These are phyloP conservation scores for Astrothelium macrocarpum DNA, from an alignment of 495 filamentous ascomycete species.

Conservation along the genomic window DNA sequence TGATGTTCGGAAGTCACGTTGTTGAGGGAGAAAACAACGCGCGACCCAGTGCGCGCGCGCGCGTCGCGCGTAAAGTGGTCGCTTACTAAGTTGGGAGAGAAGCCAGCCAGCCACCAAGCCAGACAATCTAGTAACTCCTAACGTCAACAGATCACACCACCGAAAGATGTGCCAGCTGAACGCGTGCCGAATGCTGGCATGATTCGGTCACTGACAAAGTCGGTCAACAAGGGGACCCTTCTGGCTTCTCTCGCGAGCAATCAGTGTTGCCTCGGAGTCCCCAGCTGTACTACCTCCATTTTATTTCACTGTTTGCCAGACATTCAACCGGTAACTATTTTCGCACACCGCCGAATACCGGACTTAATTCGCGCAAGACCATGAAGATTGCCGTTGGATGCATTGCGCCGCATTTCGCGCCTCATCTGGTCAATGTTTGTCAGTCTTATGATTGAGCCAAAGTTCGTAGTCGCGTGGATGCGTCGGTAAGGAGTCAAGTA, in stretches of 20 bases:
- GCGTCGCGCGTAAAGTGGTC: neutral
- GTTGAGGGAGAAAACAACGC: neutral
- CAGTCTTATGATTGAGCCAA: neutral
- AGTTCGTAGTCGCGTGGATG: no score
- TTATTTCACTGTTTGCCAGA: neutral
- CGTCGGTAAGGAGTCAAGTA: no score
- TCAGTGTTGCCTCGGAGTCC: neutral
- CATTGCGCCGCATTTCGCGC: neutral
- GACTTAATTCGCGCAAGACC: neutral
- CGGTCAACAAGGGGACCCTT: neutral
- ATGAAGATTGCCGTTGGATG: neutral
- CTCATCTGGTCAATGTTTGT: neutral
- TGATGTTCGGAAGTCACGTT: neutral
- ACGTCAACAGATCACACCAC: neutral
- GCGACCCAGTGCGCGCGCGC: neutral
- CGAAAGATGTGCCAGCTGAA: neutral
- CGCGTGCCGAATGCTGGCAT: neutral
- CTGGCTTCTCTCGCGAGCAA: neutral
- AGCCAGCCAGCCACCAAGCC: neutral
- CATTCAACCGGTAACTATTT: neutral
- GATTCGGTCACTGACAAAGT: neutral
- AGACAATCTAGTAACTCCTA: neutral
- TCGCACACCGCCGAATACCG: neutral
- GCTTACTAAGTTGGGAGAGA: neutral
- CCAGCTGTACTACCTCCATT: neutral